Conservation (phyloP, 2,329 filamentous ascomycete species). For the Fusarium pseudonygamai region DNA sequence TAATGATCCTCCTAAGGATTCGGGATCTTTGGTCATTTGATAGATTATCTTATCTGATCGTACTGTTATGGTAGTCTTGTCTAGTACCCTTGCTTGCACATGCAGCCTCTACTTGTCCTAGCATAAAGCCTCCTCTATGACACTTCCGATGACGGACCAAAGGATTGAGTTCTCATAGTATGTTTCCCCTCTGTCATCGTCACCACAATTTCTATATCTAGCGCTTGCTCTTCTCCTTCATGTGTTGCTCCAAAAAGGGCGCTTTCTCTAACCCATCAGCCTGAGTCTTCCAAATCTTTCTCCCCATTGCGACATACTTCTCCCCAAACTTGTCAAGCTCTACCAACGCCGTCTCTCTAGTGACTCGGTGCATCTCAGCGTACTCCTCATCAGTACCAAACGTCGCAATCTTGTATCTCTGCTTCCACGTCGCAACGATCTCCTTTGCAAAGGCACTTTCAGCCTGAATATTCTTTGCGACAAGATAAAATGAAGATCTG, state of each 20-base stretch:
- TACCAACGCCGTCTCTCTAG: background rate
- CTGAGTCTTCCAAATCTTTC: slow-evolving; percentile 25
- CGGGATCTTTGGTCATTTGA: background rate
- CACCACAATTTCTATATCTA: too few species aligned
- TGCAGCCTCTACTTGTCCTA: background rate
- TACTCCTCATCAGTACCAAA: slow-evolving; percentile 41
- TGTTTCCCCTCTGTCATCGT: background rate
- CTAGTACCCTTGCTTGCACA: background rate
- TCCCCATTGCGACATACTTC: slow-evolving; percentile 7
- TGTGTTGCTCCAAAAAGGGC: background rate
- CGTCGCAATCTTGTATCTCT: slow-evolving; percentile 51
- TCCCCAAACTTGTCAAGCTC: slow-evolving; percentile 23
- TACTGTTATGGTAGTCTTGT: background rate
- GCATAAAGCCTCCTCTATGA: background rate
- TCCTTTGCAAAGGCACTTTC: slow-evolving; percentile 43
- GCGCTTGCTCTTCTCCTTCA: background rate
- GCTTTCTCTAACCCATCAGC: slow-evolving; percentile 15
- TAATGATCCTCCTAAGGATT: background rate
- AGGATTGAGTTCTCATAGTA: background rate
- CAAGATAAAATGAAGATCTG: slow-evolving; percentile 62
- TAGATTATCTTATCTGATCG: slow-evolving; percentile 35
- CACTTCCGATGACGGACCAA: background rate
- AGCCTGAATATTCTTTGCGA: slow-evolving; percentile 55
- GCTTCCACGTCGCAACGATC: slow-evolving; percentile 54
- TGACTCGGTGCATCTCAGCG: background rate